These are phyloP conservation scores for Vitis hybrid DNA, from an alignment of 177 flowering plant species.

Conservation along the genomic window DNA sequence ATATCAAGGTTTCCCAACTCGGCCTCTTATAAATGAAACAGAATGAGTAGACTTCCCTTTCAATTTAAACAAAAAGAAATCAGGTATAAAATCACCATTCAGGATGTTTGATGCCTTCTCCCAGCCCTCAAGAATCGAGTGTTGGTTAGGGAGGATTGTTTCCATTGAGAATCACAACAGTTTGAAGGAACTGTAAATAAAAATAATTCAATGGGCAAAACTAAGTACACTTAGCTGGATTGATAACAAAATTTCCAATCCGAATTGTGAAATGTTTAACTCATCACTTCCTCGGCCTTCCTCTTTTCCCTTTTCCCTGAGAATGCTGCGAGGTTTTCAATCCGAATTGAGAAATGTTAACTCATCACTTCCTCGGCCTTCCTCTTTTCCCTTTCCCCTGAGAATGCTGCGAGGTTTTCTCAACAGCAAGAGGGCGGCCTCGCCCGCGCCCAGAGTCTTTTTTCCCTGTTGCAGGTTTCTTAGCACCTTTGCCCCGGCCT, in stretches of 20 bases:
- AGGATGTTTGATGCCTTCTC: no score
- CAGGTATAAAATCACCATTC: no score
- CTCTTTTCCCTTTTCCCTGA: constrained; percentile 42
- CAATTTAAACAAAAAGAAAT: no score
- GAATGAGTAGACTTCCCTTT: no score
- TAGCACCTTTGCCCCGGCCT: constrained; percentile 51
- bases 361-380: constrained; percentile 48
- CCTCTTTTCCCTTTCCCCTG: constrained; percentile 48
- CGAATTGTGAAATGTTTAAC: background rate
- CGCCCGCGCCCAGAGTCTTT: constrained; percentile 51
- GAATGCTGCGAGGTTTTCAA: constrained; percentile 21
- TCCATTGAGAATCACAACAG: no score
- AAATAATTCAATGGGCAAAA: no score
- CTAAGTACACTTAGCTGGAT: constrained; percentile 6
- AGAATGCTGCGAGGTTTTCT: constrained; percentile 24
- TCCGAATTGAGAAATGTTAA: no score
- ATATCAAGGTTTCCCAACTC: no score
- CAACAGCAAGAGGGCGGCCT: constrained; percentile 52
- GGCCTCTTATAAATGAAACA: no score
- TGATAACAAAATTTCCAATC: constrained; percentile 27
- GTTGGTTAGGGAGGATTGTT: no score
- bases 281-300: constrained; percentile 58
- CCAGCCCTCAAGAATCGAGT: no score
- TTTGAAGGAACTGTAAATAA: no score
- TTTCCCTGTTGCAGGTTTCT: constrained; percentile 18